These are phyloP conservation scores for Penicillium ochrochloron DNA, from an alignment of 495 filamentous ascomycete genomes.

Conservation along the genomic window DNA sequence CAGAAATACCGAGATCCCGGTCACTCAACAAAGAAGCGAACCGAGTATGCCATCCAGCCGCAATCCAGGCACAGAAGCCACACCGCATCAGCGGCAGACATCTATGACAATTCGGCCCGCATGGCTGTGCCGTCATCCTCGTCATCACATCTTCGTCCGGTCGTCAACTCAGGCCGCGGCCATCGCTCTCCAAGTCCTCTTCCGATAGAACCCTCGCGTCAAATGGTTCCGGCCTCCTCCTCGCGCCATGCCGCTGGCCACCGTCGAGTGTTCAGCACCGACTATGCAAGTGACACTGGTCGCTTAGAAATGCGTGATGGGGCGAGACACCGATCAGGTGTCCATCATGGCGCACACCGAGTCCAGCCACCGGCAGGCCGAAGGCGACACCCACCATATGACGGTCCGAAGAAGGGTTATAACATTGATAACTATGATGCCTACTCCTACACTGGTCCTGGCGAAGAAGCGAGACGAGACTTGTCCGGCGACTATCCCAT, in stretches of 20 bases:
- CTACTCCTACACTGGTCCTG: constrained; percentile 72
- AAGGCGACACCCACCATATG: constrained; percentile 38
- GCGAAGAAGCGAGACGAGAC: constrained; percentile 54
- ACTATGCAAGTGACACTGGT: constrained; percentile 50
- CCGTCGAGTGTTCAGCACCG: constrained; percentile 39
- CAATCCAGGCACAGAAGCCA: constrained; percentile 45
- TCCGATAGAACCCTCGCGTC: constrained; percentile 32
- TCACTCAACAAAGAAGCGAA: constrained; percentile 42
- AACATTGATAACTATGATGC: constrained; percentile 65
- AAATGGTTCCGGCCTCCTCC: constrained; percentile 38
- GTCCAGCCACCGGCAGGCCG: constrained; percentile 28
- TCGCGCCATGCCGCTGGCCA: constrained; percentile 33
- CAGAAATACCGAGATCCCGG: constrained; percentile 41
- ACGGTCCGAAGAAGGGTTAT: constrained; percentile 51
- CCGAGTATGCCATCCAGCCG: constrained; percentile 49
- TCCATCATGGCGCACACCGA: constrained; percentile 29
- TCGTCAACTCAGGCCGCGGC: constrained; percentile 34
- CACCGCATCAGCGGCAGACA: constrained; percentile 39
- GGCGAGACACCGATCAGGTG: constrained; percentile 17
- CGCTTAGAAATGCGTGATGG: constrained; percentile 25
- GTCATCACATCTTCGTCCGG: constrained; percentile 34
- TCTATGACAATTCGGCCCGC: constrained; percentile 31
- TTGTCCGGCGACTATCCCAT: constrained; percentile 64
- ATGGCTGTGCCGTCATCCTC: constrained; percentile 34
- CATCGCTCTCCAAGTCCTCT: constrained; percentile 38